Evolutionary conservation across 1,284 basidiomycete species (phyloP), one percentile per base, ranked within the genome.

Genomic region (Leccinum laetum): DNA sequence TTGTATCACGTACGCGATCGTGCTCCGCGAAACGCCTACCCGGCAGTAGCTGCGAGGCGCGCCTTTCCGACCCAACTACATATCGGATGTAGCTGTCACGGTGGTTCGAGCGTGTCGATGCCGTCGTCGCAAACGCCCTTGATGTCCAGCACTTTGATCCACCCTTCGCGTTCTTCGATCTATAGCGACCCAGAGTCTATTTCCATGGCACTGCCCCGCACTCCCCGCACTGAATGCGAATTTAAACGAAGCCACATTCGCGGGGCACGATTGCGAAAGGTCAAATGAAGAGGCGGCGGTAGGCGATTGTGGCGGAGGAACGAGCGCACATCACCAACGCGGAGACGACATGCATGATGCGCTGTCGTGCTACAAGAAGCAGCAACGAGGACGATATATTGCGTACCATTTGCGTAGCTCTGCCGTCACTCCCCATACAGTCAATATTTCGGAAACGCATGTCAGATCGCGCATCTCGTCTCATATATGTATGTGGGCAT

Each of bases 361-460:
- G 41, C 72, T 1, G 81, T 79, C 44, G 78, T 80, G 39, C 76
- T 75, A 18, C 76, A 80, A 5, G 75, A 69, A 14, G 71, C 71
- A 52, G 1, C 18, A 18, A 18, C 5, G 21, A 61, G 18, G 2
- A 53, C 16, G 37, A 56, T 16, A 41, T 44, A 52, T 46, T 11
- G 35, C 68, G 46, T 57, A 73, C 74, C 18, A 29, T 55, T 62
- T 70, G 75, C 18, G 53, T 14, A 14, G 63, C 65, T 21, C 4
- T 68, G 18, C 64, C 65, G 5, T 66, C 69, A 37, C 1, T 59
- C 26, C 60, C 69, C 78, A 79, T 5, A 85, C 72, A n/a, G 81
- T 57, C 56, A 57, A 32, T 32, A 57, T 57, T 35, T 18, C 56
- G 7, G 56, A 57, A 18, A 32, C 56, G 60, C 87, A 85, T 18